These are phyloP conservation scores for Pyricularia sp. DNA, from an alignment of 2,329 filamentous ascomycete species.

Conservation along the genomic window DNA sequence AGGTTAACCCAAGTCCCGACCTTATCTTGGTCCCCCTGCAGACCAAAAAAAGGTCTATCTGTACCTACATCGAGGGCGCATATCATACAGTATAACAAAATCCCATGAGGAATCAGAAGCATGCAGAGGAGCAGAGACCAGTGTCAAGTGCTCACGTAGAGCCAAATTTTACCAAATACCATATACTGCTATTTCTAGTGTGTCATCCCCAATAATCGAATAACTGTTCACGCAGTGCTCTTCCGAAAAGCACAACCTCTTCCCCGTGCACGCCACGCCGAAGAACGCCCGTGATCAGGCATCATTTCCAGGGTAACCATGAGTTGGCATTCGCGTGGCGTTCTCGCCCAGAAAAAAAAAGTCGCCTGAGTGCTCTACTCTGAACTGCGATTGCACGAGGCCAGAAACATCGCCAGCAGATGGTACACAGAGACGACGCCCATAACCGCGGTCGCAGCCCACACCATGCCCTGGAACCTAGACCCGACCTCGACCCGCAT, in stretches of 20 bases:
- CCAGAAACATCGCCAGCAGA: conserved; percentile 19
- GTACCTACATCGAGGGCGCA: too few species aligned
- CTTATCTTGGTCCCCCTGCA: too few species aligned
- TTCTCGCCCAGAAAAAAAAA: background rate
- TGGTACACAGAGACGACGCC: conserved; percentile 26
- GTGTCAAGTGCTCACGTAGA: background rate
- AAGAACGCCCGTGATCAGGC: background rate
- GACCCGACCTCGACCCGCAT: conserved; percentile 27
- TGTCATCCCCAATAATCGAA: background rate
- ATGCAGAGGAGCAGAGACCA: background rate
- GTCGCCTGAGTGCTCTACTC: background rate
- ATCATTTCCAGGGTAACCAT: background rate
- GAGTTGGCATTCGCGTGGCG: background rate
- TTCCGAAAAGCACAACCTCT: background rate
- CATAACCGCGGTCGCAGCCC: conserved; percentile 34
- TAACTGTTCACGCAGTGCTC: background rate
- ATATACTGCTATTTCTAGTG: background rate
- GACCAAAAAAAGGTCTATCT: too few species aligned
- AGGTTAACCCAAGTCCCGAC: too few species aligned
- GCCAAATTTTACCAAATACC: background rate
- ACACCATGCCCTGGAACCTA: conserved; percentile 32
- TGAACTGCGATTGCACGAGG: conserved; percentile 17
- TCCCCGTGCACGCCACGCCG: background rate
- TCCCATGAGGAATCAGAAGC: background rate
- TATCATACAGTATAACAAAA: too few species aligned